A percentile compares a stretch with the other conserved stretches of the same genome.
phyloP scores from a whole-genome alignment of 2,329 filamentous ascomycete species.

The Geosmithia putterillii region DNA sequence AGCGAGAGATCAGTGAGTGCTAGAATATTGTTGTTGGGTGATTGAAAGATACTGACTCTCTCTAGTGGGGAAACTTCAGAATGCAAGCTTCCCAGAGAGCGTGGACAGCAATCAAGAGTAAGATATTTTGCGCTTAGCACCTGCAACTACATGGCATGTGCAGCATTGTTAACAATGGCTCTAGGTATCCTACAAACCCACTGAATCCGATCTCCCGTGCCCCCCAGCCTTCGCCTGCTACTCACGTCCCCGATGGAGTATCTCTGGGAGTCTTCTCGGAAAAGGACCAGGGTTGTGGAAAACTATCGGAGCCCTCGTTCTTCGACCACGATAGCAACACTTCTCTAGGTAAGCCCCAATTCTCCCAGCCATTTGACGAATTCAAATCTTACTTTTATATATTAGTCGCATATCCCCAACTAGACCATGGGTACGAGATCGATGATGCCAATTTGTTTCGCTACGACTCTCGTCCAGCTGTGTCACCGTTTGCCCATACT shows the following conservation, averaged over 20 bases:
- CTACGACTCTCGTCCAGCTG: not conserved
- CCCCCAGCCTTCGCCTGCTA: slow-evolving; percentile 23
- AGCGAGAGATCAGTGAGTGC: not conserved
- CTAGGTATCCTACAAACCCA: slow-evolving; percentile 12
- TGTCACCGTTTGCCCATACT: not conserved
- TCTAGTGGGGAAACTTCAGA: slow-evolving; percentile 2
- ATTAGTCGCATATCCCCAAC: not conserved
- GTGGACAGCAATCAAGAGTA: not conserved
- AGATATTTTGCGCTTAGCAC: too few species aligned
- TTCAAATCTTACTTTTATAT: not conserved
- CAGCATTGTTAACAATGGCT: not conserved
- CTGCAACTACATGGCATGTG: too few species aligned
- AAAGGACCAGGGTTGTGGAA: not conserved
- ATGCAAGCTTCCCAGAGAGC: not conserved
- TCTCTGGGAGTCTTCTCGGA: not conserved
- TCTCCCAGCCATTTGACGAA: not conserved
- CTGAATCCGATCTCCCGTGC: slow-evolving; percentile 24
- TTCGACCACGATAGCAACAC: not conserved
- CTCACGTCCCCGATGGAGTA: slow-evolving; percentile 7
- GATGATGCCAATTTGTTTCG: not conserved
- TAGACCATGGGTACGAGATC: not conserved
- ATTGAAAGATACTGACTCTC: not conserved
- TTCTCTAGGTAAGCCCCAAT: not conserved
- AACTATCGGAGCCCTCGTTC: not conserved
- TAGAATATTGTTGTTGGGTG: not conserved